Conservation (phyloP, 306 rosid species). For the Urtica urens region DNA sequence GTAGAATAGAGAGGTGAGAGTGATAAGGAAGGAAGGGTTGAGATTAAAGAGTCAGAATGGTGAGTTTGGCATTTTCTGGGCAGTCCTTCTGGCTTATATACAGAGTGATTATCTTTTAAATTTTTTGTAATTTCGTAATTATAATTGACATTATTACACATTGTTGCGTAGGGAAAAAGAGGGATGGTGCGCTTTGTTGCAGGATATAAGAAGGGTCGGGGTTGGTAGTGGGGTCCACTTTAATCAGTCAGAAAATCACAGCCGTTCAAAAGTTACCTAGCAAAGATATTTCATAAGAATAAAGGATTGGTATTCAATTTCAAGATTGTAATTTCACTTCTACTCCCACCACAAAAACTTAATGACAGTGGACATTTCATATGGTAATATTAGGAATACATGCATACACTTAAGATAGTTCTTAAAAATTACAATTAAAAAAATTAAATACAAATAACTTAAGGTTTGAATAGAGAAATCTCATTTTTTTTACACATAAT, state of each 20-base stretch:
- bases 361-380: too few relatives aligned
- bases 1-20: constrained; percentile 29
- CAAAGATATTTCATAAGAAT: background rate
- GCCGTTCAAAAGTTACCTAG: background rate
- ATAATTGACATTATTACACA: background rate
- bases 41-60: constrained; percentile 60
- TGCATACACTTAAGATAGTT: too few relatives aligned
- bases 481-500: too few relatives aligned
- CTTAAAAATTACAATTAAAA: too few relatives aligned
- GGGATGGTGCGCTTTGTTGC: constrained; percentile 2
- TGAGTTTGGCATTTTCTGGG: constrained; percentile 35
- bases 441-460: too few relatives aligned
- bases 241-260: constrained; percentile 16
- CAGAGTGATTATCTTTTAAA: constrained; percentile 18
- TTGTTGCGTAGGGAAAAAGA: background rate
- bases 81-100: constrained; percentile 7
- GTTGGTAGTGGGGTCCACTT: constrained; percentile 1
- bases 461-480: too few relatives aligned
- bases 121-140: background rate
- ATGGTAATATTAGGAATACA: too few relatives aligned
- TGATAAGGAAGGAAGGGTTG: constrained; percentile 98
- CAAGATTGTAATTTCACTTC: too few relatives aligned
- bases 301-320: background rate
- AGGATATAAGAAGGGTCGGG: background rate
- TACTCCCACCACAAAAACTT: too few relatives aligned